A percentile compares a stretch with the other conserved stretches of the same genome.
These are phyloP conservation scores for Rhododendron kiyosumense DNA, from an alignment of 148 eudicot genomes.

Conservation along the genomic window DNA sequence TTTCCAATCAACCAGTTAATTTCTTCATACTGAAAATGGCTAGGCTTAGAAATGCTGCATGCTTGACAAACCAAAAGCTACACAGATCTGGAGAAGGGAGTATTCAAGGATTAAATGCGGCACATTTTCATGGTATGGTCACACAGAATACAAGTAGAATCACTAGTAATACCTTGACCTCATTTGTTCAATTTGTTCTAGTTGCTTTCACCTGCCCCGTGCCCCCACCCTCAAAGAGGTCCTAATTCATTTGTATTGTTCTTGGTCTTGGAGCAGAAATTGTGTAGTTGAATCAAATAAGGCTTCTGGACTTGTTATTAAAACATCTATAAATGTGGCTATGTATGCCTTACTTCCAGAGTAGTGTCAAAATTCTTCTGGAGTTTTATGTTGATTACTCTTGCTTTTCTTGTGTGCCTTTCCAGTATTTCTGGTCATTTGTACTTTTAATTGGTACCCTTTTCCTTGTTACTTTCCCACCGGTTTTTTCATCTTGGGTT, in stretches of 20 bases:
- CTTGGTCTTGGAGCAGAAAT: too few relatives aligned
- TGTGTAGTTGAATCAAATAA: too few relatives aligned
- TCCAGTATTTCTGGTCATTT: not conserved
- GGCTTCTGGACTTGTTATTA: too few relatives aligned
- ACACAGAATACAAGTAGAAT: not conserved
- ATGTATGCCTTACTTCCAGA: too few relatives aligned
- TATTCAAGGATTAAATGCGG: not conserved
- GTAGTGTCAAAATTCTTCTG: not conserved
- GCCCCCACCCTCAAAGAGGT: not conserved
- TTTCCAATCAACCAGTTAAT: not conserved
- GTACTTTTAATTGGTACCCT: not conserved
- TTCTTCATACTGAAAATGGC: not conserved
- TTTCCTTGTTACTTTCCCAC: not conserved
- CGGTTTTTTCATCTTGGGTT: not conserved
- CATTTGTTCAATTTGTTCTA: not conserved
- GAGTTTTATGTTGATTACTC: not conserved
- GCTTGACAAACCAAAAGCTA: not conserved
- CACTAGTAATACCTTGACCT: not conserved
- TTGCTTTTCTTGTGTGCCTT: not conserved
- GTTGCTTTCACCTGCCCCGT: not conserved
- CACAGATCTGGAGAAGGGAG: not conserved
- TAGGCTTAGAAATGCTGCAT: not conserved
- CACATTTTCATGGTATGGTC: not conserved
- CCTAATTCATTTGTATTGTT: too few relatives aligned
- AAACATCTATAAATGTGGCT: too few relatives aligned